Base-by-base conservation (phyloP, 2,329 filamentous ascomycete species). In the Albophoma yamanashiensis region DNA sequence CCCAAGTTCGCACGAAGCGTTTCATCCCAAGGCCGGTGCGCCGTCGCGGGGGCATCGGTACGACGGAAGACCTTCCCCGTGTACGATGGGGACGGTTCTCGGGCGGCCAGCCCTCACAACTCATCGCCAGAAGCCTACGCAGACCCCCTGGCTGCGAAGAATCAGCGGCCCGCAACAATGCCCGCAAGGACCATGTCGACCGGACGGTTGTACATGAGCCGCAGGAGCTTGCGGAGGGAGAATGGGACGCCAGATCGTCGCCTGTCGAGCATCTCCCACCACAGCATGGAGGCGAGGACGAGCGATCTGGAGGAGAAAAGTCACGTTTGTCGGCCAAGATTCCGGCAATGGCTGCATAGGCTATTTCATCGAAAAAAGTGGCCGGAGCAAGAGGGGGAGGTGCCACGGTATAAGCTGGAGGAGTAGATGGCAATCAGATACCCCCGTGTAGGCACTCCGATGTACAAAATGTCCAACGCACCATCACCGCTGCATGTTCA, bases 1-100 rank as follows among this genome's bases (percentile, higher is more conserved):
- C 70, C 69, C 27, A 72, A 70, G 60, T 60, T 66, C 58, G 62
- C 70, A 4, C 66, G 65, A 17, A 59, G 64, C 6, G 63, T n/a
- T 9, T 53, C 67, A 17, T 63, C 66, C 2, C 67, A 68, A 50
- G 64, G 67, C 58, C 67, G 70, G 22, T 65, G 62, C 27, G 58
- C 65, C 14, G 66, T 55, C 31, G 38, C 22, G 20, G 61, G 60
- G 9, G 45, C 31, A 39, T 53, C 61, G 3, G 45, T 42, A 27
- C 61, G 64, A 20, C 57, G 59, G 45, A 64, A 60, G 63, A 66
- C 60, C 9, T 62, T 62, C 1, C 56, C 63, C 7, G 59, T 57
- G 6, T 63, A 60, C 27, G 59, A 60, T 25, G 59, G 52, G 42
- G 60, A 57, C 52, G 58, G 34, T 45, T 56, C 57, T 55, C 59